These are phyloP conservation scores for Tricholoma sp. DNA, from an alignment of 768 basidiomycete genomes.

Conservation along the genomic window DNA sequence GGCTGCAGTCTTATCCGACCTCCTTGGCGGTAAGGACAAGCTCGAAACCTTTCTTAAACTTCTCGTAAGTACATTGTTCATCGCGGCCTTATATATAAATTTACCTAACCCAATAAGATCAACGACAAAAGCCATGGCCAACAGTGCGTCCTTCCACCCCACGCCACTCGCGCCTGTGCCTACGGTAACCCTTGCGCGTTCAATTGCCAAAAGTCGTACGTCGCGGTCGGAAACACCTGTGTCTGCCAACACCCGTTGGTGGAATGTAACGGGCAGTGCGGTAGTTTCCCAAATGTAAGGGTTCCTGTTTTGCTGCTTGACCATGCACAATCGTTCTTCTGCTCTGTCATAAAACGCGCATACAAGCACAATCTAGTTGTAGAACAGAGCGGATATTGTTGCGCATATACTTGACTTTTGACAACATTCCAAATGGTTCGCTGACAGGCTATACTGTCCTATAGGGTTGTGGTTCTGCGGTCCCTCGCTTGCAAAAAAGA, in stretches of 20 bases:
- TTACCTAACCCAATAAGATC: neutral
- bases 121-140: conserved; percentile 6
- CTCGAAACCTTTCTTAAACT: conserved; percentile 12
- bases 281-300: conserved; percentile 26
- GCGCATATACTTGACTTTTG: conserved; percentile 3
- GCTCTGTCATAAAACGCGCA: neutral
- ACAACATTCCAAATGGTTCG: neutral
- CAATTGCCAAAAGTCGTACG: conserved; percentile 13
- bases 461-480: conserved; percentile 37
- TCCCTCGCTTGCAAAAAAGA: conserved; percentile 19
- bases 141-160: conserved; percentile 12
- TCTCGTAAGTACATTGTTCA: conserved; percentile 7
- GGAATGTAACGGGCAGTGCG: conserved; percentile 39
- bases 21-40: conserved; percentile 14
- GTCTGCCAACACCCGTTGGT: conserved; percentile 30
- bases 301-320: neutral
- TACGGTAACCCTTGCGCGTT: conserved; percentile 10
- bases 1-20: conserved; percentile 6
- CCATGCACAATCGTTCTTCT: neutral
- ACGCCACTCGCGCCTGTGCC: conserved; percentile 12
- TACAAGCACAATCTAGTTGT: neutral
- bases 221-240: conserved; percentile 21
- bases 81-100: neutral
- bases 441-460: neutral
- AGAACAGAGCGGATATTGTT: neutral